Conservation (phyloP, 228 moss, liverwort and hornwort genomes). For the Sphagnum fallax region DNA sequence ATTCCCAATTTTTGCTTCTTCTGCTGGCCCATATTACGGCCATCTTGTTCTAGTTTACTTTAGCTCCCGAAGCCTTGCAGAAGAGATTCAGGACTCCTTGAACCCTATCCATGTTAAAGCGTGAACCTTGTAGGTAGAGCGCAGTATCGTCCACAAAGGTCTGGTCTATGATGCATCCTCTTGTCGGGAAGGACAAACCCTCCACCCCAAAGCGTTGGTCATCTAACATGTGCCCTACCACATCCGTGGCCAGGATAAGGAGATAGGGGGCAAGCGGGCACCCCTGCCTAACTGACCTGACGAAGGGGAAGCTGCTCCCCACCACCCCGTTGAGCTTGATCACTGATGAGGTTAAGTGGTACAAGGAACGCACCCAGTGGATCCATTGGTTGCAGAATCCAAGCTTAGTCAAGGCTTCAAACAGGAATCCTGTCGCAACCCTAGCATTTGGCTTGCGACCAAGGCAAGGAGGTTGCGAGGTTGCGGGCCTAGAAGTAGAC, state of each 20-base stretch:
- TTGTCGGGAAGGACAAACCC: background rate
- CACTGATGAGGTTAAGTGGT: background rate
- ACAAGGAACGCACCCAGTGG: too few relatives aligned
- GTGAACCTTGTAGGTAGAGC: background rate
- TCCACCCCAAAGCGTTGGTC: background rate
- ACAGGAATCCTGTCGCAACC: too few relatives aligned
- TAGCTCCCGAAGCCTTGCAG: slow-evolving; percentile 1
- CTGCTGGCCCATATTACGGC: background rate
- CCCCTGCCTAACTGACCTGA: background rate
- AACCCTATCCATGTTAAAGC: background rate
- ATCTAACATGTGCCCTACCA: background rate
- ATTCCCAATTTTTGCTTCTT: background rate
- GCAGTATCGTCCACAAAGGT: slow-evolving; percentile 1
- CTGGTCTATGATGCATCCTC: background rate
- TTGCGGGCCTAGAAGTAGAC: too few relatives aligned
- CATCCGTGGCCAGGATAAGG: background rate
- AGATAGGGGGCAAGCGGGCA: slow-evolving; percentile 2
- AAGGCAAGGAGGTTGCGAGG: too few relatives aligned
- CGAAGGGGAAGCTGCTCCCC: background rate
- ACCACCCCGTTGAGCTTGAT: background rate
- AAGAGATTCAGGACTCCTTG: background rate
- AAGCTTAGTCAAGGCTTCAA: background rate
- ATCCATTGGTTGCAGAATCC: background rate
- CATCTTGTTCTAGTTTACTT: background rate
- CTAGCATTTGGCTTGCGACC: too few relatives aligned